Conservation (phyloP, 2,329 filamentous ascomycete species). For the Epichloe sylvatica region DNA sequence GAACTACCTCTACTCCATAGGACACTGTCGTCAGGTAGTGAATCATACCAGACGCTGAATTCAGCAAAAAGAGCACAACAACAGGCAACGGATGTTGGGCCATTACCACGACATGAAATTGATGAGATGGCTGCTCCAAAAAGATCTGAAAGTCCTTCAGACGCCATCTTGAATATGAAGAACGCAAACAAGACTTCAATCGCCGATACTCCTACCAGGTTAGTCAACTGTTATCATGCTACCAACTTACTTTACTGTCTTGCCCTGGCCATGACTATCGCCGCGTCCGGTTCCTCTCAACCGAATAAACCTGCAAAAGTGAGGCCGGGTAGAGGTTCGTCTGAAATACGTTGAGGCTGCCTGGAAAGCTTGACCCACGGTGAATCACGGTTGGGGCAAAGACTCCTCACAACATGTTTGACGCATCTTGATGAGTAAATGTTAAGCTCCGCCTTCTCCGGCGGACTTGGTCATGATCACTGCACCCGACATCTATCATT, state of each 20-base stretch:
- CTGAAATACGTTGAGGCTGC: slow-evolving; percentile 1
- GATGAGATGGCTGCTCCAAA: background rate
- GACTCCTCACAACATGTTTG: background rate
- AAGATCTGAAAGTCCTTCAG: slow-evolving; percentile 10
- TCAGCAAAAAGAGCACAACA: slow-evolving; percentile 2
- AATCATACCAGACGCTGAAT: slow-evolving; percentile 6
- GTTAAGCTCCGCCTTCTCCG: background rate
- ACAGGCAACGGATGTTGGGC: background rate
- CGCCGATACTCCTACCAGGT: slow-evolving; percentile 3
- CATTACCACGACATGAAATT: background rate
- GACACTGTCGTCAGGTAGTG: slow-evolving; percentile 17
- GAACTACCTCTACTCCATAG: slow-evolving; percentile 26
- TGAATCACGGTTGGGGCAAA: slow-evolving; percentile 4
- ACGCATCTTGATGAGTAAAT: background rate
- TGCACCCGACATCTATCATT: background rate
- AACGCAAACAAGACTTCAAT: background rate
- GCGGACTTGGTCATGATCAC: background rate
- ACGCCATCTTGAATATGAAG: slow-evolving; percentile 14
- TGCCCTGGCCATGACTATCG: background rate
- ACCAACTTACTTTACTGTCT: background rate
- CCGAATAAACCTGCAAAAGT: background rate
- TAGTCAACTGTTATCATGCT: background rate
- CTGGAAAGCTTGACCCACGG: background rate
- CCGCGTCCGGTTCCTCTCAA: background rate
- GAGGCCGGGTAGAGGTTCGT: background rate